Percentiles rank a stretch among this genome's conserved stretches.
phyloP scores from a whole-genome alignment of 495 filamentous ascomycete genomes.

The Penicillium lividum region DNA sequence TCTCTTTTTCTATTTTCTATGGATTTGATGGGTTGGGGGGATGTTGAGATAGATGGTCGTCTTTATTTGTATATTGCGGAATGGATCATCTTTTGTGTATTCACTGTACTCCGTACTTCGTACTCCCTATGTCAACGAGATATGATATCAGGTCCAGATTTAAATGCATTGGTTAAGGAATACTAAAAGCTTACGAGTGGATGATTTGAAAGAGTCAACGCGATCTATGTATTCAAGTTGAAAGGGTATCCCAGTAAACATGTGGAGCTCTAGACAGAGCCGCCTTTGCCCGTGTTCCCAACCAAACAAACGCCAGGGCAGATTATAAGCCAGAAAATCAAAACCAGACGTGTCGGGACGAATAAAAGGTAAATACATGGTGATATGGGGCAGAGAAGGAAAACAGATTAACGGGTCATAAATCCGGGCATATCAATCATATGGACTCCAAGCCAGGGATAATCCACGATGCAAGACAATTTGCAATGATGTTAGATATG shows the following conservation, averaged over 20 bases:
- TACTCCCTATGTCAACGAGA: too few relatives aligned
- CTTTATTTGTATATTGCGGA: background rate
- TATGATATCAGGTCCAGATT: too few relatives aligned
- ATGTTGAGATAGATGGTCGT: background rate
- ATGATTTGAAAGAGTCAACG: slow-evolving; percentile 5
- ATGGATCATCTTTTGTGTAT: background rate
- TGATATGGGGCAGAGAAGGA: background rate
- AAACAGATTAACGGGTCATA: slow-evolving; percentile 28
- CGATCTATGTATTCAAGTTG: slow-evolving; percentile 10
- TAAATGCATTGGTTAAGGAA: too few relatives aligned
- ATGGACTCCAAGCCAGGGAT: slow-evolving; percentile 29
- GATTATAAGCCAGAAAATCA: background rate
- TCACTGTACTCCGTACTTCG: too few relatives aligned
- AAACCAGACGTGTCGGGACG: background rate
- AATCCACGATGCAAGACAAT: slow-evolving; percentile 21
- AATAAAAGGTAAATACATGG: background rate
- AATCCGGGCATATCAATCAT: slow-evolving; percentile 18
- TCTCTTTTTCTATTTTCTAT: background rate
- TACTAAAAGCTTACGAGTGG: background rate
- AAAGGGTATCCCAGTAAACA: slow-evolving; percentile 20
- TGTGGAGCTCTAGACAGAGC: background rate
- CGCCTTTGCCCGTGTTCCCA: background rate
- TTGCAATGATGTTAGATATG: background rate
- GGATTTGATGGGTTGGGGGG: background rate
- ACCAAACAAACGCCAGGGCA: slow-evolving; percentile 4